Conservation (phyloP, 1,139 yeast species). For the Sugiyamaella japonica region DNA sequence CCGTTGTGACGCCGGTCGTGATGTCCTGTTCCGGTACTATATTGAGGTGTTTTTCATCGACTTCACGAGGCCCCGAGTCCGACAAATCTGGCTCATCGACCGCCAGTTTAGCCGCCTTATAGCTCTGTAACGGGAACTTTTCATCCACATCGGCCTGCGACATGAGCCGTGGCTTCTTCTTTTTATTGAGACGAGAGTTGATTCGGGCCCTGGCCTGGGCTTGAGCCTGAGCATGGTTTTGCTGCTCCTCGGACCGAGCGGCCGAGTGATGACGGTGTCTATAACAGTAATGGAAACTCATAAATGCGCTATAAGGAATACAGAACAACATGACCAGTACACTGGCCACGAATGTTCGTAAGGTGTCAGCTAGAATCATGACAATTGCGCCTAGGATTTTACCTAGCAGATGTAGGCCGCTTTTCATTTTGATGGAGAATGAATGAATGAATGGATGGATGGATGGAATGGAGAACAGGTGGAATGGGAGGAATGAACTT, state of each 20-base stretch:
- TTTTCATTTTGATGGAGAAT: conserved; percentile 8
- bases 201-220: conserved; percentile 19
- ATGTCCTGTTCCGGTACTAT: neutral
- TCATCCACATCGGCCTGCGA: conserved; percentile 64
- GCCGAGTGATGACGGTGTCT: conserved; percentile 31
- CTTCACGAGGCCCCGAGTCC: conserved; percentile 23
- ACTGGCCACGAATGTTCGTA: conserved; percentile 28
- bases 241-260: conserved; percentile 18
- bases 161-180: conserved; percentile 42
- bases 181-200: conserved; percentile 26
- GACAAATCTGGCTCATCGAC: conserved; percentile 36
- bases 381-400: conserved; percentile 10
- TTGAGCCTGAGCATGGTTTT: conserved; percentile 27
- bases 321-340: conserved; percentile 25
- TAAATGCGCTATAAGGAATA: conserved; percentile 36
- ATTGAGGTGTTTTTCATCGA: conserved; percentile 27
- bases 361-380: conserved; percentile 25
- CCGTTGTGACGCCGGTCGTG: neutral
- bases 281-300: conserved; percentile 41
- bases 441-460: neutral
- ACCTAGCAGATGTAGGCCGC: conserved; percentile 6
- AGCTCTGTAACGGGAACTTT: conserved; percentile 63
- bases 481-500: neutral
- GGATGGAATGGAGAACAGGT: neutral
- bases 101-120: conserved; percentile 43